Percentiles rank a stretch among this genome's conserved stretches.
phyloP scores from a whole-genome alignment of 352 stramenopile species.

The Phytopythium helicoides region DNA sequence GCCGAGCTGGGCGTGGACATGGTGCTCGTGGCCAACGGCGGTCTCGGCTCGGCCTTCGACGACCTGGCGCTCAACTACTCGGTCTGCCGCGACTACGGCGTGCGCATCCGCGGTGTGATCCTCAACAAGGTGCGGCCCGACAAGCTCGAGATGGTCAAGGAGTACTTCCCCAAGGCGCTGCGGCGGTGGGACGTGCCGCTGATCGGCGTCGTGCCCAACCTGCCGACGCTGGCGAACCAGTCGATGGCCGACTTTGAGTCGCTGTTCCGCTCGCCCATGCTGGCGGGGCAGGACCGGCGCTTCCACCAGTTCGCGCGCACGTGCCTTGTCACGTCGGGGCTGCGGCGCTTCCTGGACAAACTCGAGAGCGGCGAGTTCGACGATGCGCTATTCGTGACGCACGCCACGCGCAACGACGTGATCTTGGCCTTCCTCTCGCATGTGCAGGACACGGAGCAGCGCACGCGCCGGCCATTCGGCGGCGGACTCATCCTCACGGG shows the following conservation, averaged over 20 bases:
- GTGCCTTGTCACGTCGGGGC: constrained; percentile 83
- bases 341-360: constrained; percentile 82
- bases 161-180: constrained; percentile 89
- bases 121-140: constrained; percentile 94
- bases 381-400: constrained; percentile 87
- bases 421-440: constrained; percentile 88
- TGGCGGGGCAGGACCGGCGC: constrained; percentile 44
- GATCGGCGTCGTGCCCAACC: constrained; percentile 83
- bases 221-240: constrained; percentile 66
- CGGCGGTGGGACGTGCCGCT: constrained; percentile 74
- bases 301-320: constrained; percentile 80
- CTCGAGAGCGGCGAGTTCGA: constrained; percentile 70
- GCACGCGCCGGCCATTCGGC: constrained; percentile 62
- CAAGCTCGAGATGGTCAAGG: constrained; percentile 81
- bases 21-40: constrained; percentile 95
- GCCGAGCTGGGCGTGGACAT: constrained; percentile 92
- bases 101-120: constrained; percentile 93
- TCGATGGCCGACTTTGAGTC: constrained; percentile 90
- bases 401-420: constrained; percentile 89
- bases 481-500: constrained; percentile 90
- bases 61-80: constrained; percentile 93
- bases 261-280: constrained; percentile 74
- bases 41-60: constrained; percentile 92
- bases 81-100: constrained; percentile 92
- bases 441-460: constrained; percentile 69